These are phyloP conservation scores for Alternaria alternata DNA, from an alignment of 2,329 filamentous ascomycete genomes.

Conservation along the genomic window DNA sequence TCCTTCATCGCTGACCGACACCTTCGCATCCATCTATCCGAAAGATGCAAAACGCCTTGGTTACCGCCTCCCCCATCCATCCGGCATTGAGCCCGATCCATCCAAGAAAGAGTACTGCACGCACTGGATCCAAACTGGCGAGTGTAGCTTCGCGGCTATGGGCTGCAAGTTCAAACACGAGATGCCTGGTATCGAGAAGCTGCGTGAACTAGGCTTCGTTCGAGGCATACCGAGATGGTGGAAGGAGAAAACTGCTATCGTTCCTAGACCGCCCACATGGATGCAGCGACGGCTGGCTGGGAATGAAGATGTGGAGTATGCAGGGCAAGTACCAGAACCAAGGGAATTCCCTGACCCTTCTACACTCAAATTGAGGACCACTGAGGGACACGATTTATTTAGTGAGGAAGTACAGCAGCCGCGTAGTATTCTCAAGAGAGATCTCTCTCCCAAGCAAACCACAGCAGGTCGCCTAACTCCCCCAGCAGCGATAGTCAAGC, in stretches of 20 bases:
- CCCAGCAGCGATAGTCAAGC: not conserved
- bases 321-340: not conserved
- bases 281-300: slow-evolving; percentile 29
- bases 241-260: slow-evolving; percentile 55
- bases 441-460: not conserved
- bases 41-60: slow-evolving; percentile 37
- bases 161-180: slow-evolving; percentile 91
- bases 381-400: not conserved
- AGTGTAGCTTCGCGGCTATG: slow-evolving; percentile 84
- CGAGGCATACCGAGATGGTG: slow-evolving; percentile 64
- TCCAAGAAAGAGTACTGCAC: slow-evolving; percentile 79
- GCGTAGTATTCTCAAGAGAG: not conserved
- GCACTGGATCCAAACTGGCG: slow-evolving; percentile 86
- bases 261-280: slow-evolving; percentile 30
- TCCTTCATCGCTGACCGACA: slow-evolving; percentile 28
- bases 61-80: slow-evolving; percentile 43
- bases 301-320: slow-evolving; percentile 2
- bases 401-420: not conserved
- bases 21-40: slow-evolving; percentile 36
- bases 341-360: slow-evolving; percentile 20
- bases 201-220: slow-evolving; percentile 73
- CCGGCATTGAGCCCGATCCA: slow-evolving; percentile 50
- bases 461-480: not conserved
- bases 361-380: not conserved
- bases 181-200: slow-evolving; percentile 77